phyloP scores from a whole-genome alignment of 2,329 filamentous ascomycete species.

The Colletotrichum sp. region DNA sequence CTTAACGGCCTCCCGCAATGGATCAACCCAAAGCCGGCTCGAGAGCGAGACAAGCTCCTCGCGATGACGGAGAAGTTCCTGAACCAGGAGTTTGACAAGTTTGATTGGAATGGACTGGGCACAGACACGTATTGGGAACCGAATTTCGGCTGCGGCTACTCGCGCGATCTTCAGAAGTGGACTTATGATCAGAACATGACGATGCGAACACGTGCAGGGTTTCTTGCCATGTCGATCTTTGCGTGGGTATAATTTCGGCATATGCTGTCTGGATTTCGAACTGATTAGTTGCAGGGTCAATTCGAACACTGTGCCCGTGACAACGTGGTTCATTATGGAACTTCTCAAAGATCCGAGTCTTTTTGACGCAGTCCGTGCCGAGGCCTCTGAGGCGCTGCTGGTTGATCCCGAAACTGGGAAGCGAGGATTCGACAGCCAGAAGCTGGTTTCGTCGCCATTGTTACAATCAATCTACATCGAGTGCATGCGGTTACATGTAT shows the following conservation, averaged over 20 bases:
- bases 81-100: slow-evolving; percentile 10
- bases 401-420: slow-evolving; percentile 16
- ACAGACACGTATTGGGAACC: slow-evolving; percentile 31
- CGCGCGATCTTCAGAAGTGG: slow-evolving; percentile 25
- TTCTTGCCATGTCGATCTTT: background rate
- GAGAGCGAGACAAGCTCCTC: slow-evolving; percentile 20
- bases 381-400: slow-evolving; percentile 19
- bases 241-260: background rate
- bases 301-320: slow-evolving; percentile 31
- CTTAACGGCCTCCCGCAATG: slow-evolving; percentile 26
- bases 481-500: slow-evolving; percentile 28
- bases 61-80: slow-evolving; percentile 12
- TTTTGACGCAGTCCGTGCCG: slow-evolving; percentile 22
- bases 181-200: slow-evolving; percentile 22
- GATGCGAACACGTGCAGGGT: slow-evolving; percentile 9
- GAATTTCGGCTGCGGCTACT: slow-evolving; percentile 26
- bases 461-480: slow-evolving; percentile 32
- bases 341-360: slow-evolving; percentile 27
- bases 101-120: slow-evolving; percentile 21
- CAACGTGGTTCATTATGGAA: slow-evolving; percentile 33
- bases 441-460: slow-evolving; percentile 26
- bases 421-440: slow-evolving; percentile 18
- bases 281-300: slow-evolving; percentile 21
- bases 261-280: too few species aligned
- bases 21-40: slow-evolving; percentile 22